phyloP scores from a whole-genome alignment of 768 basidiomycete species.

The Lactifluus echinatus region DNA sequence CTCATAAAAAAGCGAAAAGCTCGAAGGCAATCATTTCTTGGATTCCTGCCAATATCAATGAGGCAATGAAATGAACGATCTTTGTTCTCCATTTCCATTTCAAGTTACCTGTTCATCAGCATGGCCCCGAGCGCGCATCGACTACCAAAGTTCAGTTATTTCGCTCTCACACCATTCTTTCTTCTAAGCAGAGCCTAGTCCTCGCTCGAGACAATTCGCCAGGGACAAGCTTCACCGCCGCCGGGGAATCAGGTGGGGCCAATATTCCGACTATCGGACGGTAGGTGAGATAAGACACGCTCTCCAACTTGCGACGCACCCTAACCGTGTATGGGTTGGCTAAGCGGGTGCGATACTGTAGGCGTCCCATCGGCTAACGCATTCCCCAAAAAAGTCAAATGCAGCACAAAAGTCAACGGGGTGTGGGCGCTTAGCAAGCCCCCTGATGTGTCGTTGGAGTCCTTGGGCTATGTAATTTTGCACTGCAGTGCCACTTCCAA shows the following conservation, averaged over 20 bases:
- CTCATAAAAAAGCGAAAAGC: not conserved
- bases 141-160: not conserved
- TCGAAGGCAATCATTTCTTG: not conserved
- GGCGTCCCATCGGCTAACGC: not conserved
- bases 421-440: not conserved
- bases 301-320: not conserved
- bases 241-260: not conserved
- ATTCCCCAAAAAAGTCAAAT: slow-evolving; percentile 7
- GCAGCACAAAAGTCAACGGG: slow-evolving; percentile 9
- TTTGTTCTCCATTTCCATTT: not conserved
- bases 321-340: not conserved
- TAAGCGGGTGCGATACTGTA: slow-evolving; percentile 9
- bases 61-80: not conserved
- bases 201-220: not conserved
- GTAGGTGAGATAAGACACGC: not conserved
- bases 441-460: too few species aligned
- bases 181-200: not conserved
- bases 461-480: too few species aligned
- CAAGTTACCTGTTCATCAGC: not conserved
- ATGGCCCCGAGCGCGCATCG: not conserved
- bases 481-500: too few species aligned
- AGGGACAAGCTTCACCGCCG: not conserved
- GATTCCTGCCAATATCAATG: not conserved
- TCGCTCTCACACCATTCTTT: not conserved
- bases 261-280: not conserved